These are phyloP conservation scores for Aspergillus baeticus DNA, from an alignment of 495 filamentous ascomycete genomes.

Conservation along the genomic window DNA sequence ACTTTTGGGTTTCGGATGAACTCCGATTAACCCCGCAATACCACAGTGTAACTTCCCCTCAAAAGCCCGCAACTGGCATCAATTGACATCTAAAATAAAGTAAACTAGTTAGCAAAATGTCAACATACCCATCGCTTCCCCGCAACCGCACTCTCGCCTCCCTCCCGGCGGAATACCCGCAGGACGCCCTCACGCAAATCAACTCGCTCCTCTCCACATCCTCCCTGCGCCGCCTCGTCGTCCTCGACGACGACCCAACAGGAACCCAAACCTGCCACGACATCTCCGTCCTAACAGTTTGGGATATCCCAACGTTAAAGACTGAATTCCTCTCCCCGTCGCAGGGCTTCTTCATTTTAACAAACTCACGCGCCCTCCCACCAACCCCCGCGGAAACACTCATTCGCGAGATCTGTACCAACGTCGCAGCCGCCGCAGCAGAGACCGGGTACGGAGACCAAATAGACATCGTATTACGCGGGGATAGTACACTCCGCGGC, in stretches of 20 bases:
- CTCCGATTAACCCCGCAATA: slow-evolving; percentile 10
- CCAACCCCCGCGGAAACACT: slow-evolving; percentile 39
- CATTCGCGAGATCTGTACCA: slow-evolving; percentile 46
- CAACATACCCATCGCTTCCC: slow-evolving; percentile 26
- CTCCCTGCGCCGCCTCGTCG: slow-evolving; percentile 43
- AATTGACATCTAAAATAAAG: no score
- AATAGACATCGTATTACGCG: slow-evolving; percentile 51
- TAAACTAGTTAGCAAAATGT: slow-evolving; percentile 16
- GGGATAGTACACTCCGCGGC: slow-evolving; percentile 53
- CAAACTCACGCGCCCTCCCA: slow-evolving; percentile 53
- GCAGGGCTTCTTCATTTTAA: slow-evolving; percentile 55
- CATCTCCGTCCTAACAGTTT: slow-evolving; percentile 55
- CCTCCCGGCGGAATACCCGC: slow-evolving; percentile 33
- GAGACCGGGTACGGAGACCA: slow-evolving; percentile 24
- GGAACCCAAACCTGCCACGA: slow-evolving; percentile 58
- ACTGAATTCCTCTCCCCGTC: slow-evolving; percentile 37
- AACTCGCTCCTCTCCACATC: slow-evolving; percentile 29
- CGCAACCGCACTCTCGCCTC: slow-evolving; percentile 30
- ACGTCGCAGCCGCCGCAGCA: slow-evolving; percentile 40
- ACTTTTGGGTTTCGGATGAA: slow-evolving; percentile 5
- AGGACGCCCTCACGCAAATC: slow-evolving; percentile 36
- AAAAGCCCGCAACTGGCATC: background rate
- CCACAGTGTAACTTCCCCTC: background rate
- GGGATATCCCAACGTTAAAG: slow-evolving; percentile 42
- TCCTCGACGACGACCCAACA: slow-evolving; percentile 56